Percentiles rank a stretch among this genome's conserved stretches.
Conservation (phyloP, 352 stramenopile genomes). For the Pilasporangium apinafurcum region DNA sequence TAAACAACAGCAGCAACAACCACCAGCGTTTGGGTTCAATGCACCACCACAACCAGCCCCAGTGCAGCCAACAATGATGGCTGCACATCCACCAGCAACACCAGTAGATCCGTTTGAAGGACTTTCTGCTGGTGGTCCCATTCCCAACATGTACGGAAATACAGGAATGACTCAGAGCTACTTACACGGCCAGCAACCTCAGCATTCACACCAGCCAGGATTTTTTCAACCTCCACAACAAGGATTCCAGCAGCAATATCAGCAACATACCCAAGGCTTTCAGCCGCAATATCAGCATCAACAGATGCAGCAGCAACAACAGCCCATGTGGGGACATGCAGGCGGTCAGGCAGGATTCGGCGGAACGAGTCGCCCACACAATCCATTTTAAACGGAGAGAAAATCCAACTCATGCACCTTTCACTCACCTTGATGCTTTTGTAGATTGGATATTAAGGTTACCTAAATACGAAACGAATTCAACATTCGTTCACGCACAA, state of each 20-base stretch:
- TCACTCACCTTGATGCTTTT: too few relatives aligned
- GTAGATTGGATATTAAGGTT: too few relatives aligned
- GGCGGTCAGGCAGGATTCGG: too few relatives aligned
- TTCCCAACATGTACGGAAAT: too few relatives aligned
- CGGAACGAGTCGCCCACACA: too few relatives aligned
- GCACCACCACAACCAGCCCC: slow-evolving; percentile 6
- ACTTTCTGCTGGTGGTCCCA: slow-evolving; percentile 14
- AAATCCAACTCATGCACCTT: too few relatives aligned
- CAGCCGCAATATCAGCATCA: too few relatives aligned
- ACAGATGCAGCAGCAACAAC: slow-evolving; percentile 7
- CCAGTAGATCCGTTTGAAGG: slow-evolving; percentile 43
- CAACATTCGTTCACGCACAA: too few relatives aligned
- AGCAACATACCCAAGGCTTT: slow-evolving; percentile 2
- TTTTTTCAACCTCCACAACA: slow-evolving; percentile 6
- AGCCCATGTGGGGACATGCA: too few relatives aligned
- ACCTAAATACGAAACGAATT: too few relatives aligned
- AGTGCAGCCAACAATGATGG: slow-evolving; percentile 1
- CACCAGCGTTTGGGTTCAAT: slow-evolving; percentile 26
- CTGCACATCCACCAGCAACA: slow-evolving; percentile 11
- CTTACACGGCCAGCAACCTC: not conserved
- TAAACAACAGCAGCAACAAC: slow-evolving; percentile 22
- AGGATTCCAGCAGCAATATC: slow-evolving; percentile 6
- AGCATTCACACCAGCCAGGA: not conserved
- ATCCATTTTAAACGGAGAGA: too few relatives aligned
- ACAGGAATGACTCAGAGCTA: too few relatives aligned